Conservation (phyloP, 2,329 filamentous ascomycete species). For the Epicoccum nigrum region DNA sequence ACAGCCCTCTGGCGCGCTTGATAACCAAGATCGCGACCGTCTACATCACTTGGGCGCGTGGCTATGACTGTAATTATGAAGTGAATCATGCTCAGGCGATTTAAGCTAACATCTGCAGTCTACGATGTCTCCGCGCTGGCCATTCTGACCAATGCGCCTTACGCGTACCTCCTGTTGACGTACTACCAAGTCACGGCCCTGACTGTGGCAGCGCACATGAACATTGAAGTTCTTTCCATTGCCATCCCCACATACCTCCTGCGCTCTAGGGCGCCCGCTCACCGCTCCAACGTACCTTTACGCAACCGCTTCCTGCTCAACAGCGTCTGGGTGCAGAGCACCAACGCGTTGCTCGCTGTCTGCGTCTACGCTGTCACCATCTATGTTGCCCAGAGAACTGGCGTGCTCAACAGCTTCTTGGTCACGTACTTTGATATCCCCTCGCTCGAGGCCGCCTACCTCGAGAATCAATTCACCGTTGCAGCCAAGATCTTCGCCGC, state of each 20-base stretch:
- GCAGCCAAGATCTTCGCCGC: slow-evolving; percentile 67
- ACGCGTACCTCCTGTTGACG: slow-evolving; percentile 73
- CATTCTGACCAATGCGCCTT: slow-evolving; percentile 75
- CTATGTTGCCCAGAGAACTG: slow-evolving; percentile 70
- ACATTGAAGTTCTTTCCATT: slow-evolving; percentile 71
- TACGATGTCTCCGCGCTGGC: slow-evolving; percentile 53
- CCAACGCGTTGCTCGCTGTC: slow-evolving; percentile 71
- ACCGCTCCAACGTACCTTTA: slow-evolving; percentile 59
- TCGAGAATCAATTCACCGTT: slow-evolving; percentile 58
- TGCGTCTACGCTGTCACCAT: slow-evolving; percentile 77
- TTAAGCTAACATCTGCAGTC: slow-evolving; percentile 27
- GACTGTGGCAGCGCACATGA: slow-evolving; percentile 66
- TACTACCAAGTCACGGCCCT: slow-evolving; percentile 75
- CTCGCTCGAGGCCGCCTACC: slow-evolving; percentile 71
- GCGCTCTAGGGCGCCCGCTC: slow-evolving; percentile 69
- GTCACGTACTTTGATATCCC: slow-evolving; percentile 76
- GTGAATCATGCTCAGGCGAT: too few relatives aligned
- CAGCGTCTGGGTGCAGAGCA: slow-evolving; percentile 51
- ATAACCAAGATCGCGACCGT: slow-evolving; percentile 69
- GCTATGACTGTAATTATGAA: slow-evolving; percentile 76
- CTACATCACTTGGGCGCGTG: slow-evolving; percentile 72
- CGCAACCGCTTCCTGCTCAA: slow-evolving; percentile 52
- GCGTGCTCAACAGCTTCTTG: slow-evolving; percentile 71
- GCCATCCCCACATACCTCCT: slow-evolving; percentile 77
- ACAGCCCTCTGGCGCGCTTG: slow-evolving; percentile 58